phyloP scores from a whole-genome alignment of 2,329 filamentous ascomycete species.

The Xylariaceae sp. region DNA sequence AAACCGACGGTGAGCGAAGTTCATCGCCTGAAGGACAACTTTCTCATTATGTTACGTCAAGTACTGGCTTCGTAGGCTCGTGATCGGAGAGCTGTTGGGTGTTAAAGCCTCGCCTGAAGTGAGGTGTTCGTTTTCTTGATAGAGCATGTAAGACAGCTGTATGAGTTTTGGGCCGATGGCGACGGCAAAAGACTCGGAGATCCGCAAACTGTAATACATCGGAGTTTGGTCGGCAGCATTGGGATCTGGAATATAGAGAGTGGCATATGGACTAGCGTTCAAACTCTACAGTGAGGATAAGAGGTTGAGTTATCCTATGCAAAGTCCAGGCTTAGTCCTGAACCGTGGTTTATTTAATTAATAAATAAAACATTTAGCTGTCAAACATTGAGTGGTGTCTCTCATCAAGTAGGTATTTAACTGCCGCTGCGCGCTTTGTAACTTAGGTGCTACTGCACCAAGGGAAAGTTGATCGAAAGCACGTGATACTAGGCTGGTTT shows the following conservation, averaged over 20 bases:
- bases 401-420: too few relatives aligned
- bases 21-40: constrained; percentile 78
- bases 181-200: constrained; percentile 4
- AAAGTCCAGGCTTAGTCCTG: too few relatives aligned
- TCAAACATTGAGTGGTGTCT: too few relatives aligned
- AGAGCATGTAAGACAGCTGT: background rate
- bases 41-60: constrained; percentile 79
- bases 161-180: background rate
- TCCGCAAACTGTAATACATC: constrained; percentile 6
- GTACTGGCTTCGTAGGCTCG: constrained; percentile 74
- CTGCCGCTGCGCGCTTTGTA: too few relatives aligned
- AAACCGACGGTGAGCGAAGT: constrained; percentile 84
- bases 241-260: background rate
- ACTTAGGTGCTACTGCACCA: too few relatives aligned
- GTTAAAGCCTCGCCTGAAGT: background rate
- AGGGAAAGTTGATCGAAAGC: constrained; percentile 1
- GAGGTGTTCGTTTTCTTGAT: background rate
- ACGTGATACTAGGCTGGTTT: constrained; percentile 11
- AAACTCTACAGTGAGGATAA: too few relatives aligned
- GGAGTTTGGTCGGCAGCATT: background rate
- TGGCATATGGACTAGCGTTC: too few relatives aligned
- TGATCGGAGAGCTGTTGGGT: background rate
- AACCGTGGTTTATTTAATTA: too few relatives aligned
- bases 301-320: too few relatives aligned
- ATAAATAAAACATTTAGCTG: too few relatives aligned